Percentiles rank a stretch among this genome's conserved stretches.
phyloP scores from a whole-genome alignment of 192 early-diverging fungal genomes.

The Diversispora eburnea region DNA sequence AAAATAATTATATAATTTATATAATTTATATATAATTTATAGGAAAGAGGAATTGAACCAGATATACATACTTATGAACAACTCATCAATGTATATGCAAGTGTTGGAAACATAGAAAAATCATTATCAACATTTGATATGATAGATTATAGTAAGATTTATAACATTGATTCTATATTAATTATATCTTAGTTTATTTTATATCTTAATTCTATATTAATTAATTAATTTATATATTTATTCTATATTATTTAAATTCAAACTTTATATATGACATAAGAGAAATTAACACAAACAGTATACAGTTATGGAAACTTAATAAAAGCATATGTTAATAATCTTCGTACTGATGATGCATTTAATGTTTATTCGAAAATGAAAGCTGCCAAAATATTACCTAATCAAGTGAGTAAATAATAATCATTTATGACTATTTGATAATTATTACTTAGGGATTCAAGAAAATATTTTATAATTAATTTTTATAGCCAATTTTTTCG shows the following conservation, averaged over 20 bases:
- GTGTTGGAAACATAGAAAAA: slow-evolving; percentile 56
- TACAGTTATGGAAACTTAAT: slow-evolving; percentile 71
- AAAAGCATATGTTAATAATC: slow-evolving; percentile 58
- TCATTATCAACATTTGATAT: slow-evolving; percentile 62
- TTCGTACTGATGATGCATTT: slow-evolving; percentile 68
- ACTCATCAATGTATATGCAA: slow-evolving; percentile 77
- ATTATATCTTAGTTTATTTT: background rate
- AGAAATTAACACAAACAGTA: slow-evolving; percentile 43
- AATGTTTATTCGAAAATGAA: slow-evolving; percentile 78
- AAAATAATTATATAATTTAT: too few relatives aligned
- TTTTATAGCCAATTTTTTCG: slow-evolving; percentile 62
- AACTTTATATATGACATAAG: too few relatives aligned
- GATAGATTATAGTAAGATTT: slow-evolving; percentile 49
- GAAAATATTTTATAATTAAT: background rate
- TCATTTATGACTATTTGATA: too few relatives aligned
- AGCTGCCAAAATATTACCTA: slow-evolving; percentile 47
- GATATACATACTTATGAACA: slow-evolving; percentile 68
- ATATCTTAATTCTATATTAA: too few relatives aligned
- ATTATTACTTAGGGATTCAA: too few relatives aligned
- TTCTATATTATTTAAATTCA: too few relatives aligned
- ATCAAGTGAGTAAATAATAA: slow-evolving; percentile 31
- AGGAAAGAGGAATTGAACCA: slow-evolving; percentile 59
- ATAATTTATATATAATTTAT: too few relatives aligned
- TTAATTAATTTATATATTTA: too few relatives aligned
- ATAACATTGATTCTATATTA: background rate